Conservation (phyloP, 2,329 filamentous ascomycete genomes). For the Leptodontidium sp. region DNA sequence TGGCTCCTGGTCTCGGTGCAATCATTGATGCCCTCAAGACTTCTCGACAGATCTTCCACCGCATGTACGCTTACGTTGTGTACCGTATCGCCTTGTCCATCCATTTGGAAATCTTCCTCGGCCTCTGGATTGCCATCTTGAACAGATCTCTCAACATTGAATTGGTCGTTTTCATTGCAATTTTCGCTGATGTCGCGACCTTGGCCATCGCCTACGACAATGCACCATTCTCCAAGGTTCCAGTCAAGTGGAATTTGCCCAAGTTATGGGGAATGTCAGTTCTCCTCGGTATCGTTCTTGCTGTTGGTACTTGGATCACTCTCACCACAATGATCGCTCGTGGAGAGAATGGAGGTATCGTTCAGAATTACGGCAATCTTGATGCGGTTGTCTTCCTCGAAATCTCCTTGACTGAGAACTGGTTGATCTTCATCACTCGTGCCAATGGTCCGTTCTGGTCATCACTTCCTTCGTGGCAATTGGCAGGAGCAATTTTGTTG, state of each 20-base stretch:
- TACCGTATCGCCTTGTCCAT: constrained; percentile 94
- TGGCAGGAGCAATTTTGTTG: constrained; percentile 77
- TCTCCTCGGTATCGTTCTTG: constrained; percentile 81
- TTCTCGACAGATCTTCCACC: constrained; percentile 93
- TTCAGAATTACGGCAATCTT: constrained; percentile 85
- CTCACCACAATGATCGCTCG: constrained; percentile 82
- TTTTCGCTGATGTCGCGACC: constrained; percentile 92
- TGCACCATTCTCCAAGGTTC: constrained; percentile 83
- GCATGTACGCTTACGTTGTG: constrained; percentile 95
- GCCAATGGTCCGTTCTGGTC: constrained; percentile 94
- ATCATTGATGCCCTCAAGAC: constrained; percentile 95
- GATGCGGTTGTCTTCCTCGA: constrained; percentile 89
- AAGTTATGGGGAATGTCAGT: constrained; percentile 95
- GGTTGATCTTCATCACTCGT: constrained; percentile 96
- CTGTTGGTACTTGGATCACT: constrained; percentile 86
- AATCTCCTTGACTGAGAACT: constrained; percentile 91
- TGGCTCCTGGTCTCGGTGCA: constrained; percentile 87
- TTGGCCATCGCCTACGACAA: constrained; percentile 94
- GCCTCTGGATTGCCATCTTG: constrained; percentile 89
- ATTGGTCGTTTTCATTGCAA: constrained; percentile 91
- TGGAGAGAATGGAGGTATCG: constrained; percentile 79
- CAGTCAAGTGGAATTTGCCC: constrained; percentile 94
- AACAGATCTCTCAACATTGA: constrained; percentile 86
- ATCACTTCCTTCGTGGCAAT: constrained; percentile 86
- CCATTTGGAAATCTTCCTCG: constrained; percentile 90